phyloP scores from a whole-genome alignment of 148 eudicot species.

The Hydrangea macrophylla region DNA sequence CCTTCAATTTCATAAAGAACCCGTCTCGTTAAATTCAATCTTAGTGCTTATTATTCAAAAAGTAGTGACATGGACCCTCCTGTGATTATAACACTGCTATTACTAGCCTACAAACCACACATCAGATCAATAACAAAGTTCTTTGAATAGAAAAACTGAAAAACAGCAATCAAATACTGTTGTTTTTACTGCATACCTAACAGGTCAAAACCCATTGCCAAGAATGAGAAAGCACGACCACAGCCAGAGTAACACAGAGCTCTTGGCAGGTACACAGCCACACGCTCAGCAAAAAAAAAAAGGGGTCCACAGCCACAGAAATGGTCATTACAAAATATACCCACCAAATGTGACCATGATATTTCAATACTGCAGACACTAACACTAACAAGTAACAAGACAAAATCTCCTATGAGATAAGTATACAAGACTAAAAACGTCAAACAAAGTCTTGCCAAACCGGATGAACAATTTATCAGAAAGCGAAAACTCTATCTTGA shows the following conservation, averaged over 20 bases:
- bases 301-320: not conserved
- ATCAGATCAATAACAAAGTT: not conserved
- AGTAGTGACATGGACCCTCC: not conserved
- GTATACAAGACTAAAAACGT: not conserved
- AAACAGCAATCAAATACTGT: not conserved
- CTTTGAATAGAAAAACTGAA: not conserved
- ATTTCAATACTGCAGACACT: not conserved
- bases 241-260: not conserved
- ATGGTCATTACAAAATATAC: too few relatives aligned
- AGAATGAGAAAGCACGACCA: not conserved
- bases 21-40: not conserved
- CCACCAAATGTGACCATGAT: too few relatives aligned
- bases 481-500: not conserved
- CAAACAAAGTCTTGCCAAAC: not conserved
- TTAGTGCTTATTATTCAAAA: too few relatives aligned
- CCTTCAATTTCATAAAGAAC: not conserved
- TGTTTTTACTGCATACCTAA: not conserved
- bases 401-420: too few relatives aligned
- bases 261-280: not conserved
- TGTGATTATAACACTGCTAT: not conserved
- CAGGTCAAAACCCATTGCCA: not conserved
- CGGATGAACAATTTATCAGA: not conserved
- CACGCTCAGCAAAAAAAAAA: too few relatives aligned
- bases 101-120: not conserved
- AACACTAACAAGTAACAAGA: not conserved